These are phyloP conservation scores for Epithemia pelagica DNA, from an alignment of 108 stramenopile species.

Conservation along the genomic window DNA sequence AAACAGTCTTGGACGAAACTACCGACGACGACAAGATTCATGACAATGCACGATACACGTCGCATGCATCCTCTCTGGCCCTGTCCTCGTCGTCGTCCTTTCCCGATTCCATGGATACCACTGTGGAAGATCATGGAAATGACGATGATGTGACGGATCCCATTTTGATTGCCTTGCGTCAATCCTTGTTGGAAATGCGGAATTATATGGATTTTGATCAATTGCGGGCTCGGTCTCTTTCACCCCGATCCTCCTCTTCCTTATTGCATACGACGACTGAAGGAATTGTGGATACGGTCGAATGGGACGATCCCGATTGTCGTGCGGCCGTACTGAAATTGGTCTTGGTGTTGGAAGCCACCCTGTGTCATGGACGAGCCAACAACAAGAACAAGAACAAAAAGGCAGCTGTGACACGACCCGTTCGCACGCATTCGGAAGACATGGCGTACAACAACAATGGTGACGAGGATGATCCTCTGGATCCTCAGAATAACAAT, in stretches of 20 bases:
- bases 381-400: slow-evolving; percentile 24
- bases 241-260: not conserved
- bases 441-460: not conserved
- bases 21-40: too few species aligned
- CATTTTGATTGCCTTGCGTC: slow-evolving; percentile 10
- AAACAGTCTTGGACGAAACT: not conserved
- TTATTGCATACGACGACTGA: not conserved
- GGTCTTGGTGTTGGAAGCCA: slow-evolving; percentile 71
- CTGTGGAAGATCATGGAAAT: slow-evolving; percentile 6
- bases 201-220: slow-evolving; percentile 49
- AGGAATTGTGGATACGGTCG: slow-evolving; percentile 33
- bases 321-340: slow-evolving; percentile 52
- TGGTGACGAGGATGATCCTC: slow-evolving; percentile 7
- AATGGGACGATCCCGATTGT: slow-evolving; percentile 61
- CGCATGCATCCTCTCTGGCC: too few species aligned
- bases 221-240: not conserved
- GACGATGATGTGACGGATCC: slow-evolving; percentile 21
- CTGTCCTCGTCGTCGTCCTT: not conserved
- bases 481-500: too few species aligned
- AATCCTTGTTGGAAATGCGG: slow-evolving; percentile 52
- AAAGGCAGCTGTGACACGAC: not conserved
- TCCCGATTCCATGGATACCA: not conserved
- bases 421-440: not conserved
- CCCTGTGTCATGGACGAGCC: slow-evolving; percentile 56
- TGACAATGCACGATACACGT: too few species aligned